phyloP scores from a whole-genome alignment of 192 early-diverging fungal species.

The Coemansia sp. region DNA sequence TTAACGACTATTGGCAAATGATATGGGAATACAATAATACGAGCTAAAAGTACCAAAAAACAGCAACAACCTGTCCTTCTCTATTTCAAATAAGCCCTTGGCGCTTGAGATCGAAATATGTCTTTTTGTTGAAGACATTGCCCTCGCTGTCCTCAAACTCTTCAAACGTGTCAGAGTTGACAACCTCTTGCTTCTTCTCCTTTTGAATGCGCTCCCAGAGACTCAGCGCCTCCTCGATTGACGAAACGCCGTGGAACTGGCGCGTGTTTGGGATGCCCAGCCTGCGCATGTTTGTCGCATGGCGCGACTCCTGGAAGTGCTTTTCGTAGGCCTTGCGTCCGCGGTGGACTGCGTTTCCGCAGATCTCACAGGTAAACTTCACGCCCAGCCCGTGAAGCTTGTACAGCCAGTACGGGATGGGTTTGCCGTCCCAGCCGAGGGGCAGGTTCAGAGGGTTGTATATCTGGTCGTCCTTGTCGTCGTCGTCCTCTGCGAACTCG shows the following conservation, averaged over 20 bases:
- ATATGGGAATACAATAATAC: neutral
- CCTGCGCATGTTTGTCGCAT: slow-evolving; percentile 90
- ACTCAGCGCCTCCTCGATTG: slow-evolving; percentile 83
- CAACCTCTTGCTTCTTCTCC: slow-evolving; percentile 61
- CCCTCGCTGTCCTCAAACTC: slow-evolving; percentile 85
- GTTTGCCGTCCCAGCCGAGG: slow-evolving; percentile 97
- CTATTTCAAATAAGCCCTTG: slow-evolving; percentile 69
- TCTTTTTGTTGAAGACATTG: slow-evolving; percentile 87
- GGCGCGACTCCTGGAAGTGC: slow-evolving; percentile 94
- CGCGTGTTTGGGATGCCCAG: slow-evolving; percentile 87
- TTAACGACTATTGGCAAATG: too few species aligned
- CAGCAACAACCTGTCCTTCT: too few species aligned
- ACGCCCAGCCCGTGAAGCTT: slow-evolving; percentile 95
- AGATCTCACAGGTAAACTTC: slow-evolving; percentile 95
- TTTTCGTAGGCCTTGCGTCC: slow-evolving; percentile 95
- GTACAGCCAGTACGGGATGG: slow-evolving; percentile 98
- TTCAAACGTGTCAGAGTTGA: slow-evolving; percentile 82
- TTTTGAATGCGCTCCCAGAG: slow-evolving; percentile 87
- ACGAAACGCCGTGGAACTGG: slow-evolving; percentile 88
- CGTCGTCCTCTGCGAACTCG: slow-evolving; percentile 63
- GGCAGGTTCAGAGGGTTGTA: slow-evolving; percentile 97
- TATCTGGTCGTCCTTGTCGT: slow-evolving; percentile 83
- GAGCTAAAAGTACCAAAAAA: neutral
- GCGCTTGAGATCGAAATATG: slow-evolving; percentile 79
- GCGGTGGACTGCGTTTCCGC: slow-evolving; percentile 92